Evolutionary conservation across 2,329 filamentous ascomycete species (phyloP).

Genomic region (Aureobasidium sp.): DNA sequence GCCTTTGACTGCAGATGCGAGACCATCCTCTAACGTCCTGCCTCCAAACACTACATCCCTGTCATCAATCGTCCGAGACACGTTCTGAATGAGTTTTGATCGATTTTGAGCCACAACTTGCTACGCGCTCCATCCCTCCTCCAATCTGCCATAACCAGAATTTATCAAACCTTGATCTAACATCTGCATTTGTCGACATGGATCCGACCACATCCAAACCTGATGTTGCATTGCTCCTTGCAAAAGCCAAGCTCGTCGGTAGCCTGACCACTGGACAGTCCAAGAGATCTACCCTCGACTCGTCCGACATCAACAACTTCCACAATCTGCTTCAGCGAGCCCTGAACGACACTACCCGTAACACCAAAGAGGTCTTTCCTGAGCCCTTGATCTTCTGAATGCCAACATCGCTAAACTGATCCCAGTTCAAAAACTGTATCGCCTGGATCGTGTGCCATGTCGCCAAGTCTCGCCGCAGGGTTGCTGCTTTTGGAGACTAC

Average conservation of each 20-base stretch:
- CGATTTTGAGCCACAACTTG: neutral
- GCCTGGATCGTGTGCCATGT: conserved; percentile 14
- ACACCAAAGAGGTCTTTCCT: conserved; percentile 12
- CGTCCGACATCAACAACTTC: conserved; percentile 6
- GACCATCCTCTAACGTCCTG: no score
- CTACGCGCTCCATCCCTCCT: neutral
- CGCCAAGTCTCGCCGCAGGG: conserved; percentile 10
- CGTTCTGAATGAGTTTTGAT: no score
- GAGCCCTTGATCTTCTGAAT: neutral
- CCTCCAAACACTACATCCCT: no score
- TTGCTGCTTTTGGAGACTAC: conserved; percentile 14
- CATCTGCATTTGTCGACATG: neutral
- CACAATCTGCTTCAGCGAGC: conserved; percentile 7
- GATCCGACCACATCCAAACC: conserved; percentile 1
- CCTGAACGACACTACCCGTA: neutral
- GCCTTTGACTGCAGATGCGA: no score
- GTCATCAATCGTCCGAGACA: neutral
- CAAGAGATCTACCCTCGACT: conserved; percentile 3
- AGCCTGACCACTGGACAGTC: conserved; percentile 5
- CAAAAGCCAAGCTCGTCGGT: conserved; percentile 10
- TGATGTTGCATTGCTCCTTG: conserved; percentile 5
- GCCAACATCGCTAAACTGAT: conserved; percentile 12
- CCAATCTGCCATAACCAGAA: neutral
- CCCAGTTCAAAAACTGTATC: conserved; percentile 14
- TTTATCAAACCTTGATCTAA: neutral